phyloP scores from a whole-genome alignment of 306 rosid genomes.

The Canavalia gladiata region DNA sequence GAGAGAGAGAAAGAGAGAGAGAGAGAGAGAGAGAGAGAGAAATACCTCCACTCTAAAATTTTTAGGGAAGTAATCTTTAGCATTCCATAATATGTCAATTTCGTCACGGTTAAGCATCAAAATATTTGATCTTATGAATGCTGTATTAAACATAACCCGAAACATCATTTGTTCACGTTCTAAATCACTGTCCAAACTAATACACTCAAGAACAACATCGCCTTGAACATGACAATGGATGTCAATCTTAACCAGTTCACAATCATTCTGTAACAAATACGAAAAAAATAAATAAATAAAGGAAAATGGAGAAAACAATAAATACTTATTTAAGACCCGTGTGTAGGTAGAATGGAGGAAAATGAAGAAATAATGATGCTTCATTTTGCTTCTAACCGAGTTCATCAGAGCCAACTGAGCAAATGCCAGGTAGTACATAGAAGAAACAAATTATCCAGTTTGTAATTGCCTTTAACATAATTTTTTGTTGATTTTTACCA shows the following conservation, averaged over 20 bases:
- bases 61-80: constrained; percentile 81
- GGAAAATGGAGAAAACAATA: constrained; percentile 24
- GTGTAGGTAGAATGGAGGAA: constrained; percentile 37
- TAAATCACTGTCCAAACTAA: constrained; percentile 80
- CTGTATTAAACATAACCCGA: constrained; percentile 95
- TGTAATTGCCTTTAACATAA: constrained; percentile 2
- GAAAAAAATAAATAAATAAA: constrained; percentile 17
- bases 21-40: constrained; percentile 42
- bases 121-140: constrained; percentile 96
- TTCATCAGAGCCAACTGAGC: constrained; percentile 14
- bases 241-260: constrained; percentile 92
- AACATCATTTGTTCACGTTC: constrained; percentile 94
- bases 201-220: constrained; percentile 96
- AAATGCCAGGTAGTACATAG: background rate
- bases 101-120: constrained; percentile 96
- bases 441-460: constrained; percentile 25
- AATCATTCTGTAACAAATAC: constrained; percentile 73
- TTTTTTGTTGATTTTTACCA: constrained; percentile 22
- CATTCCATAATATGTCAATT: constrained; percentile 84
- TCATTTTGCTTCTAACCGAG: constrained; percentile 22
- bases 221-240: constrained; percentile 95
- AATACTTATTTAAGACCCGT: constrained; percentile 40
- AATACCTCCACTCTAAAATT: constrained; percentile 96
- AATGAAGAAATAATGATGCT: constrained; percentile 34
- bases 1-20: constrained; percentile 41